Evolutionary conservation across 306 rosid species (phyloP).

Genomic region (Inga leiocalycina): DNA sequence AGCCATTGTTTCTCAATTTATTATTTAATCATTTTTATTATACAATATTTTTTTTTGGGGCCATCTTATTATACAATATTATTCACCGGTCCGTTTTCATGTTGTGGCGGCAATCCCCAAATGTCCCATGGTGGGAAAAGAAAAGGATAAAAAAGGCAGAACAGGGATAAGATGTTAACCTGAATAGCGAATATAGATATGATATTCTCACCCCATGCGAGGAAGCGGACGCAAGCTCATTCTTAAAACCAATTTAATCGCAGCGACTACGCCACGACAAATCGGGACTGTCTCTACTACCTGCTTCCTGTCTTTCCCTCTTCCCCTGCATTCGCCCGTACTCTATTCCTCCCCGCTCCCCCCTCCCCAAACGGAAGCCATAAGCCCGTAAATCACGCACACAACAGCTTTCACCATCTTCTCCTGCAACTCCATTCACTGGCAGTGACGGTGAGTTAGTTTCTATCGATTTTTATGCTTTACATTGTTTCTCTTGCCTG

Average conservation of each 20-base stretch:
- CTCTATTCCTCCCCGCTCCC: background rate
- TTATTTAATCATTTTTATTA: too few species aligned
- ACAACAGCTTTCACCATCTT: background rate
- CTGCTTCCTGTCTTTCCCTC: background rate
- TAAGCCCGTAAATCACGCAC: background rate
- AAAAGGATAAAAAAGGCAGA: background rate
- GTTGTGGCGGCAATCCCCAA: background rate
- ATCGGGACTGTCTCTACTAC: background rate
- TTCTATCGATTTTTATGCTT: background rate
- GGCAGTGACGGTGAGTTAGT: slow-evolving; percentile 4
- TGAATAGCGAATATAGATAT: background rate
- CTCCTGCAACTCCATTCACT: background rate
- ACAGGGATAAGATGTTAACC: background rate
- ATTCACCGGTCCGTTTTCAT: background rate
- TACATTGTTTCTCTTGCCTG: background rate
- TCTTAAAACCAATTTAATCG: slow-evolving; percentile 37
- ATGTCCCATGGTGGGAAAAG: background rate
- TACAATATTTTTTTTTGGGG: too few species aligned
- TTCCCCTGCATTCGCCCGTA: background rate
- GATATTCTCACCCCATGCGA: background rate
- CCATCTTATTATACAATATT: too few species aligned
- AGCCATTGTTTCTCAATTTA: background rate
- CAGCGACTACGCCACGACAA: slow-evolving; percentile 25
- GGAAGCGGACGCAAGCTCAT: slow-evolving; percentile 37
- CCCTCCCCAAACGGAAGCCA: background rate